Evolutionary conservation across 108 stramenopile genomes (phyloP), one percentile per base, ranked within the genome.

Genomic region (Nitzschia sp.): DNA sequence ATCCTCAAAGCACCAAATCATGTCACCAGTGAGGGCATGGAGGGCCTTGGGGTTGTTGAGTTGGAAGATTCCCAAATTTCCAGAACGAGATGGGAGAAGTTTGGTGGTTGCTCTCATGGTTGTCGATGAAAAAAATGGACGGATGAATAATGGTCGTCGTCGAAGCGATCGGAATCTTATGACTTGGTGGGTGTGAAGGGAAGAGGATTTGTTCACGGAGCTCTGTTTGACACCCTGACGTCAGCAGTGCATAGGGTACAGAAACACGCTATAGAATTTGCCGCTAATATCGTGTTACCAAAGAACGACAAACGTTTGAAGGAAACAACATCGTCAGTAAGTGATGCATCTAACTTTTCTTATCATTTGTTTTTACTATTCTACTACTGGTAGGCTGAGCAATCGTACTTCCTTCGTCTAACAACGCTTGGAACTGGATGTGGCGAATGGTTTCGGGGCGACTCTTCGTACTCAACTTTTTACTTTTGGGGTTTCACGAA

Each of bases 231-330:
- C 44, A 79, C 91, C n/a, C 46, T 15, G 46, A 15, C 14, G 14
- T 17, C 46, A 48, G 46, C 17, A 21, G 87, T 84, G 25, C 97
- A 97, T 5, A 99, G 95, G 69, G 98, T 97, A 0, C 97, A 97
- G 70, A 97, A 97, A n/a, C 97, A 83, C 0, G 97, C 98, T 57
- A 99, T 97, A 43, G 85, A 89, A 14, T 93, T 79, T 99, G 97
- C 8, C 97, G 98, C 98, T 34, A 34, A 34, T 34, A 34, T 34
- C 3, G 29, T 34, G 29, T 34, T 34, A 34, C n/a, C n/a, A n/a
- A n/a, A n/a, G n/a, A n/a, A n/a, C n/a, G n/a, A n/a, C n/a, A n/a
- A n/a, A n/a, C n/a, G n/a, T n/a, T n/a, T n/a, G 98, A 98, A 65
- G 96, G 91, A 69, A 97, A 96, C 0, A 96, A 26, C 1, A 94